These are phyloP conservation scores for Plasmodium gaboni DNA, from an alignment of 169 alveolate genomes.

Conservation along the genomic window DNA sequence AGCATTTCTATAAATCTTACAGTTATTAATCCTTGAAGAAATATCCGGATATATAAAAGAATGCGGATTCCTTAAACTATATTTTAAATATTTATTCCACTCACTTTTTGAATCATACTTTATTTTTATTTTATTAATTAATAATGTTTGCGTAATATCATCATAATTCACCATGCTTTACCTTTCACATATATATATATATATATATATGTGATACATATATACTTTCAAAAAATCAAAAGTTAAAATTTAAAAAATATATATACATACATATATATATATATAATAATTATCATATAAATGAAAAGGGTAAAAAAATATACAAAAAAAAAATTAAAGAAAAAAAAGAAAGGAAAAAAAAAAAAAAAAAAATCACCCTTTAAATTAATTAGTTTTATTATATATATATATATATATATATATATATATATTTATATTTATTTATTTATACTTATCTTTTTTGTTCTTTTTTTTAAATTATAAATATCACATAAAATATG, in stretches of 20 bases:
- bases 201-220: too few species aligned
- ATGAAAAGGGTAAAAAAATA: neutral
- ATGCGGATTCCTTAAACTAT: conserved; percentile 69
- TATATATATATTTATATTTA: too few species aligned
- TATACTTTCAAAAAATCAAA: neutral
- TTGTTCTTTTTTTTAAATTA: too few species aligned
- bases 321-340: neutral
- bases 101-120: conserved; percentile 59
- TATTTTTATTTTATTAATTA: conserved; percentile 52
- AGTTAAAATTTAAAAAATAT: neutral
- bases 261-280: neutral
- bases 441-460: too few species aligned
- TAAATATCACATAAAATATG: too few species aligned
- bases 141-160: conserved; percentile 51
- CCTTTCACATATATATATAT: neutral
- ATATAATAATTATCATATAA: neutral
- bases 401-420: too few species aligned
- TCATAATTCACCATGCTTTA: conserved; percentile 65
- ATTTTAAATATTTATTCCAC: conserved; percentile 61
- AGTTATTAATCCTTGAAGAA: conserved; percentile 1
- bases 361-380: neutral
- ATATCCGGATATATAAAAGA: conserved; percentile 50
- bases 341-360: neutral
- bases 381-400: too few species aligned
- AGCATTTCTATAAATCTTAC: conserved; percentile 1